Conservation (phyloP, 345 rosid species). For the Linum tenue region DNA sequence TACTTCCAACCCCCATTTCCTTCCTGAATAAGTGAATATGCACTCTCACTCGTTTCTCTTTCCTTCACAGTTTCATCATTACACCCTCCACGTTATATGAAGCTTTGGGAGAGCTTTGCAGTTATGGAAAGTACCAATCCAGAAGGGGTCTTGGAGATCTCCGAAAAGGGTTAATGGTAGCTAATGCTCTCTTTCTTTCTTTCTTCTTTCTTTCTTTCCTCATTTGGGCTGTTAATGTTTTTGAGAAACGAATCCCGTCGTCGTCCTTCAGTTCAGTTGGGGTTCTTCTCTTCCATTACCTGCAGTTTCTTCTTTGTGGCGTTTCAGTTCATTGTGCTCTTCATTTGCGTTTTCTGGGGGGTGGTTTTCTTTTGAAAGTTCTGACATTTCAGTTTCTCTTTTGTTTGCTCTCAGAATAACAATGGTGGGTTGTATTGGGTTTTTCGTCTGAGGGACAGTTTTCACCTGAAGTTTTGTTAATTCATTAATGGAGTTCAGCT, state of each 20-base stretch:
- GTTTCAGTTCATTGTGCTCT: neutral
- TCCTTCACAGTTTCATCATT: neutral
- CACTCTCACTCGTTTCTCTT: neutral
- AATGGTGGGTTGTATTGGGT: neutral
- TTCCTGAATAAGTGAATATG: neutral
- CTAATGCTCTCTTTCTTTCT: too few relatives aligned
- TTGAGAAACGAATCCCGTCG: too few relatives aligned
- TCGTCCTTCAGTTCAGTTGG: too few relatives aligned
- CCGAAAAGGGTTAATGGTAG: constrained; percentile 73
- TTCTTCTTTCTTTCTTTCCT: too few relatives aligned
- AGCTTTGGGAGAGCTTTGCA: too few relatives aligned
- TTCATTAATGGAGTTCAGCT: constrained; percentile 72
- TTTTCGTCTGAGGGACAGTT: constrained; percentile 19
- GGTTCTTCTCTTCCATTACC: constrained; percentile 5
- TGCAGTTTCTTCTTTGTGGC: constrained; percentile 10
- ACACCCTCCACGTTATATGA: too few relatives aligned
- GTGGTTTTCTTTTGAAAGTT: neutral
- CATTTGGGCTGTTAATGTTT: too few relatives aligned
- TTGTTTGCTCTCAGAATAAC: neutral
- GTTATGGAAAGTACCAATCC: too few relatives aligned
- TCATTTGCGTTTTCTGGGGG: neutral
- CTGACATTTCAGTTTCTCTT: neutral
- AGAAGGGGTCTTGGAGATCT: constrained; percentile 44
- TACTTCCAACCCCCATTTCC: neutral
- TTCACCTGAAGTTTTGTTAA: constrained; percentile 31